Conservation (phyloP, 2,329 filamentous ascomycete genomes). For the Neoscytalidium dimidiatum region DNA sequence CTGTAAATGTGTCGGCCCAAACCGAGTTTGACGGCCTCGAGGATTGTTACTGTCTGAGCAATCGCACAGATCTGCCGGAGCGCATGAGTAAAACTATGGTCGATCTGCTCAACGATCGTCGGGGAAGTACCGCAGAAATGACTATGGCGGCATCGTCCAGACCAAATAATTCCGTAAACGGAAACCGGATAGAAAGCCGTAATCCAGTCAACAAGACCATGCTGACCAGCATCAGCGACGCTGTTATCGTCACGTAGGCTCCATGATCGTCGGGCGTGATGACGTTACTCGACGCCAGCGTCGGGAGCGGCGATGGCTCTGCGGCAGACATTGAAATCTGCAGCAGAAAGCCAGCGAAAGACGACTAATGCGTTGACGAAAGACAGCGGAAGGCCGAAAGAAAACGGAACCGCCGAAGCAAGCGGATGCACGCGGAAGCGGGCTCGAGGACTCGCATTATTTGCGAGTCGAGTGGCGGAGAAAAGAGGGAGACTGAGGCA, state of each 20-base stretch:
- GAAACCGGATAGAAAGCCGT: constrained; percentile 7
- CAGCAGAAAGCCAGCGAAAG: not conserved
- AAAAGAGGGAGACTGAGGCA: not conserved
- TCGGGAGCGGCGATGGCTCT: not conserved
- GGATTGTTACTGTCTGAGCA: constrained; percentile 10
- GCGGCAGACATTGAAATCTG: not conserved
- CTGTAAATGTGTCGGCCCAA: constrained; percentile 12
- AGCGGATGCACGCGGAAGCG: not conserved
- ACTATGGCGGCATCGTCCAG: constrained; percentile 6
- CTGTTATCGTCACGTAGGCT: constrained; percentile 10
- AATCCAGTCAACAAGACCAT: not conserved
- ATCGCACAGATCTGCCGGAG: constrained; percentile 12
- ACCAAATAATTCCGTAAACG: constrained; percentile 1
- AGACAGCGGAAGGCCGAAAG: not conserved
- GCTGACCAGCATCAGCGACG: not conserved
- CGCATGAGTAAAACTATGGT: not conserved
- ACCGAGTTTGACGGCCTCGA: constrained; percentile 15
- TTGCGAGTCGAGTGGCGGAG: not conserved
- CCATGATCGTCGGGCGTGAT: constrained; percentile 5
- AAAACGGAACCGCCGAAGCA: not conserved
- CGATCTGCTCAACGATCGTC: not conserved
- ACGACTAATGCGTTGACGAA: not conserved
- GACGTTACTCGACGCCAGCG: not conserved
- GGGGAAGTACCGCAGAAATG: not conserved
- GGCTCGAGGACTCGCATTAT: not conserved